A percentile compares a stretch with the other conserved stretches of the same genome.
Conservation (phyloP, 371 early-diverging fungal genomes). For the Mortierella sp. region DNA sequence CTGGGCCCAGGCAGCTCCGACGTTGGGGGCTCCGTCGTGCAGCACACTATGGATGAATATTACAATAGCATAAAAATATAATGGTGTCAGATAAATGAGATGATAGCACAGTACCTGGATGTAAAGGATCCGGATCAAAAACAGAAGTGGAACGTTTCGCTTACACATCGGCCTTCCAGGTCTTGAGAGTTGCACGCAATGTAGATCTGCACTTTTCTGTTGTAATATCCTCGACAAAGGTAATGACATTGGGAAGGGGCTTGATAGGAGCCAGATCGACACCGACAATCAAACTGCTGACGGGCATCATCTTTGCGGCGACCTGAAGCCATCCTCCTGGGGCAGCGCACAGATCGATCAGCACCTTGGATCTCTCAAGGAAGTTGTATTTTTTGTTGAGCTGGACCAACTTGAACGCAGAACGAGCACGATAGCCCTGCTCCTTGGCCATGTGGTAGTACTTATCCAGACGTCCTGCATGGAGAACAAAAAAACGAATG, state of each 20-base stretch:
- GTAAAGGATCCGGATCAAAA: too few species aligned
- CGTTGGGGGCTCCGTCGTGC: constrained; percentile 99
- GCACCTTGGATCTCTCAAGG: constrained; percentile 87
- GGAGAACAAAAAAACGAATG: background rate
- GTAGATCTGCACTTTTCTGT: constrained; percentile 92
- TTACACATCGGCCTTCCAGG: constrained; percentile 99
- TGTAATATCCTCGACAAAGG: constrained; percentile 98
- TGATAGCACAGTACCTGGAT: background rate
- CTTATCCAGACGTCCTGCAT: constrained; percentile 97
- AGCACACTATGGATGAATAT: constrained; percentile 73
- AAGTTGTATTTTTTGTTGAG: constrained; percentile 99
- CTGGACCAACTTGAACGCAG: constrained; percentile 99
- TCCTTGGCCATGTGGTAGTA: constrained; percentile 99
- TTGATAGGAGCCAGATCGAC: constrained; percentile 99
- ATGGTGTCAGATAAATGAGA: background rate
- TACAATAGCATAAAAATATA: background rate
- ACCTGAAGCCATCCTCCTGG: constrained; percentile 99
- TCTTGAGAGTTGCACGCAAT: constrained; percentile 91
- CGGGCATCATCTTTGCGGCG: constrained; percentile 97
- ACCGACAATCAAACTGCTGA: constrained; percentile 92
- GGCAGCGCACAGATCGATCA: constrained; percentile 99
- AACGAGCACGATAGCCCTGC: constrained; percentile 99
- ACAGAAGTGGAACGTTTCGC: constrained; percentile 16
- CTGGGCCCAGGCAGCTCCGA: constrained; percentile 98
- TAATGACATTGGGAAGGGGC: constrained; percentile 96